Evolutionary conservation across 306 rosid genomes (phyloP), one percentile per base, ranked within the genome.

Genomic region (Quercus cerris): DNA sequence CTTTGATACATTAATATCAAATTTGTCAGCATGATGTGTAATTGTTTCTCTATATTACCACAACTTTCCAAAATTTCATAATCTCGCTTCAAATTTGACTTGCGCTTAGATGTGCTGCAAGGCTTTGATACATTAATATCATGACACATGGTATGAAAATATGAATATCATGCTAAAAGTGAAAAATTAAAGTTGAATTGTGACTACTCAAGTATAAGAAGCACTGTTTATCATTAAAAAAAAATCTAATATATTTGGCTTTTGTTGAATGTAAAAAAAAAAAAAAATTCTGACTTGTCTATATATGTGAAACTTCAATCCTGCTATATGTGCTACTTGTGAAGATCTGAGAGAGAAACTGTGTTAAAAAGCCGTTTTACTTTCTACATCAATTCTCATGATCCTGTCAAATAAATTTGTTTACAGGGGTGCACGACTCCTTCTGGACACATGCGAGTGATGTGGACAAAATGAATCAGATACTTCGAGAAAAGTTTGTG

Each of bases 381-480:
- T 9, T 25, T 22, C 6, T 49, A 44, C 57, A 71, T 71, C 54
- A 25, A 14, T 68, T 38, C 31, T 73, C 6, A 46, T 1, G 35
- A 27, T 76, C 15, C 76, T 66, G 73, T 78, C 71, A 71, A 86
- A 69, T 59, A 41, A 46, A 25, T 80, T 22, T 80, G 74, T 78
- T 77, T 83, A 78, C 88, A 93, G 97, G 97, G 74, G 97, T 93
- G 86, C 97, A 91, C 41, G 97, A 93, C 75, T 93, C 97, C 73
- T 93, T 84, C 87, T 93, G 97, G 97, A 93, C 97, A 25, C 97
- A 93, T 83, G 94, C 94, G 5, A 84, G 97, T 84, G 97, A 93
- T 63, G 91, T 93, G 30, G 93, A 88, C 78, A 73, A 80, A 81
- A 93, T 93, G 97, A 93, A 93, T 77, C 80, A 19, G 80, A 93